Percentiles rank a stretch among this genome's conserved stretches.
phyloP scores from a whole-genome alignment of 495 filamentous ascomycete genomes.

The Lasiosphaeriaceae sp. region DNA sequence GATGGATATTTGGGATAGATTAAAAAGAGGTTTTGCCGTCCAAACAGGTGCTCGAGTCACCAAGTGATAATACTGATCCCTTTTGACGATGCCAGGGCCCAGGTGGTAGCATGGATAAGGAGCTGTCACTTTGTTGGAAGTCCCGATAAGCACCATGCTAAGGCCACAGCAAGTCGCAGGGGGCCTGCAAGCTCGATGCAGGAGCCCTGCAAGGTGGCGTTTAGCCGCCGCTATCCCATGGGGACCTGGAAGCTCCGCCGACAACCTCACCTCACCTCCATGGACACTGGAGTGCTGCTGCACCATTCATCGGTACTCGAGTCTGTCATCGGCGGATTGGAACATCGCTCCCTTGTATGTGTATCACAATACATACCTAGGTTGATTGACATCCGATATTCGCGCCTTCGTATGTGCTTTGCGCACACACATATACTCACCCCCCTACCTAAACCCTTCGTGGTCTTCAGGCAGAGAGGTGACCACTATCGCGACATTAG shows the following conservation, averaged over 20 bases:
- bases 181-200: neutral
- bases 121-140: conserved; percentile 1
- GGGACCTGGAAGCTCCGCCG: neutral
- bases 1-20: conserved; percentile 15
- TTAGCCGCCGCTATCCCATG: conserved; percentile 19
- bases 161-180: neutral
- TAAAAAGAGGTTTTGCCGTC: conserved; percentile 19
- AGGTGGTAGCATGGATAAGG: conserved; percentile 5
- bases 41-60: conserved; percentile 2
- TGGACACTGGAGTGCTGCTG: too few relatives aligned
- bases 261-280: neutral
- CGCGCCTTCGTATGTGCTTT: too few relatives aligned
- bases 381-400: too few relatives aligned
- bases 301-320: too few relatives aligned
- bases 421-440: too few relatives aligned
- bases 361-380: too few relatives aligned
- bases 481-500: too few relatives aligned
- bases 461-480: too few relatives aligned
- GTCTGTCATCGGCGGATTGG: too few relatives aligned
- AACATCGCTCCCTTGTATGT: too few relatives aligned
- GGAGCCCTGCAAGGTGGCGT: neutral
- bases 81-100: neutral
- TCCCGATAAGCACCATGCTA: conserved; percentile 12
- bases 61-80: neutral
- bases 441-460: too few relatives aligned